A percentile compares a stretch with the other conserved stretches of the same genome.
phyloP scores from a whole-genome alignment of 129 eudicot genomes.

The Escallonia rubra region DNA sequence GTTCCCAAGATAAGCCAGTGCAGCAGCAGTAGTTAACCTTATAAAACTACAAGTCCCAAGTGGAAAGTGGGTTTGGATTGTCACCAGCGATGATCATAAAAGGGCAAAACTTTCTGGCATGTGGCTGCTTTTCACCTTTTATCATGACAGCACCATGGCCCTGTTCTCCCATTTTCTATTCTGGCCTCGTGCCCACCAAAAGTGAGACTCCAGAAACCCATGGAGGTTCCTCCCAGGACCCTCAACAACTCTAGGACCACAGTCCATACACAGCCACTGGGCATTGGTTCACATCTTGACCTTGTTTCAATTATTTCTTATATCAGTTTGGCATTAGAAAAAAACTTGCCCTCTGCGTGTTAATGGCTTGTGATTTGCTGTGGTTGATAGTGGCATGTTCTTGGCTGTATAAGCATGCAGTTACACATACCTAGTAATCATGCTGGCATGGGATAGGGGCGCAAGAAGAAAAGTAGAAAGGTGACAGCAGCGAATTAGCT shows the following conservation, averaged over 20 bases:
- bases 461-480: background rate
- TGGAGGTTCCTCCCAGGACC: background rate
- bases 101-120: conserved; percentile 11
- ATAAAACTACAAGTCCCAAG: too few relatives aligned
- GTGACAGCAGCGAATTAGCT: background rate
- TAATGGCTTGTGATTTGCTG: too few relatives aligned
- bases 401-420: too few relatives aligned
- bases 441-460: background rate
- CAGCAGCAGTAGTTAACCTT: too few relatives aligned
- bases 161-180: background rate
- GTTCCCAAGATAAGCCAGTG: too few relatives aligned
- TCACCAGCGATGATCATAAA: background rate
- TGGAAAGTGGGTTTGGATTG: background rate
- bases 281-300: background rate
- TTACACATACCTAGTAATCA: too few relatives aligned
- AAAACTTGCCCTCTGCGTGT: too few relatives aligned
- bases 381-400: too few relatives aligned
- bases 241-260: background rate
- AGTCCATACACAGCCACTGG: background rate
- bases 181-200: conserved; percentile 10
- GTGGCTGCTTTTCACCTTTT: conserved; percentile 19
- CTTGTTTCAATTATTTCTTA: background rate
- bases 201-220: conserved; percentile 21
- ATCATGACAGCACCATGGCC: conserved; percentile 3
- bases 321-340: too few relatives aligned